These are phyloP conservation scores for Crassisporium funariophilum DNA, from an alignment of 768 basidiomycete genomes.

Conservation along the genomic window DNA sequence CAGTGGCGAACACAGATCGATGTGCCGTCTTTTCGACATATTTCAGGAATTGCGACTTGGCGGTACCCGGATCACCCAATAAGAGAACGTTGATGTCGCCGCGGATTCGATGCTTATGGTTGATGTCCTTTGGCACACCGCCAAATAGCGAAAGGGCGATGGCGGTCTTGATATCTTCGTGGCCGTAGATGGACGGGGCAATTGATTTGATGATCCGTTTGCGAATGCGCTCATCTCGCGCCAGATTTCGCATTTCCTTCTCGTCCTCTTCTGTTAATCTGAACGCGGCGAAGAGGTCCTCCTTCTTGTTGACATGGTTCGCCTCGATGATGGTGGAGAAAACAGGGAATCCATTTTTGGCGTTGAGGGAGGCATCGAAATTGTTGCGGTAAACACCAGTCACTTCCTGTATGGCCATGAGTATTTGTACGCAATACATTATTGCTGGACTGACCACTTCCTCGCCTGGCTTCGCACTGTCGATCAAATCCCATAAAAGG, in stretches of 20 bases:
- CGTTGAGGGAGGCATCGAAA: constrained; percentile 96
- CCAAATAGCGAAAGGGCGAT: constrained; percentile 94
- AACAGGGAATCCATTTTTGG: constrained; percentile 99
- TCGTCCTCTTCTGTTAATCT: constrained; percentile 97
- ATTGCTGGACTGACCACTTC: constrained; percentile 71
- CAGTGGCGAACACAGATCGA: constrained; percentile 96
- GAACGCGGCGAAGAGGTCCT: constrained; percentile 98
- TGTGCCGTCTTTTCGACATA: constrained; percentile 99
- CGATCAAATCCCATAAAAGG: constrained; percentile 96
- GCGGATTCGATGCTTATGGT: constrained; percentile 93
- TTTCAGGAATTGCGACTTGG: constrained; percentile 98
- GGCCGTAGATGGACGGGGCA: constrained; percentile 98
- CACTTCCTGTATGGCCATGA: constrained; percentile 68
- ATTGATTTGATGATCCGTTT: constrained; percentile 99
- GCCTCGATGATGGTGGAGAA: constrained; percentile 98
- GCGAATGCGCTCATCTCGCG: constrained; percentile 90
- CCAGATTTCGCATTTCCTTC: constrained; percentile 83
- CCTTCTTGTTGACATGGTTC: constrained; percentile 99
- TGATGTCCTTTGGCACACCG: constrained; percentile 94
- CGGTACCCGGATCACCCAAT: constrained; percentile 97
- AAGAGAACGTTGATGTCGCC: constrained; percentile 98
- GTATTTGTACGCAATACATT: not conserved
- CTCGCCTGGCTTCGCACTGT: constrained; percentile 97
- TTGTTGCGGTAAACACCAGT: constrained; percentile 99
- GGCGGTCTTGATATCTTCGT: constrained; percentile 99